Evolutionary conservation across 2,329 filamentous ascomycete species (phyloP).

Genomic region (Seiridium cupressi): DNA sequence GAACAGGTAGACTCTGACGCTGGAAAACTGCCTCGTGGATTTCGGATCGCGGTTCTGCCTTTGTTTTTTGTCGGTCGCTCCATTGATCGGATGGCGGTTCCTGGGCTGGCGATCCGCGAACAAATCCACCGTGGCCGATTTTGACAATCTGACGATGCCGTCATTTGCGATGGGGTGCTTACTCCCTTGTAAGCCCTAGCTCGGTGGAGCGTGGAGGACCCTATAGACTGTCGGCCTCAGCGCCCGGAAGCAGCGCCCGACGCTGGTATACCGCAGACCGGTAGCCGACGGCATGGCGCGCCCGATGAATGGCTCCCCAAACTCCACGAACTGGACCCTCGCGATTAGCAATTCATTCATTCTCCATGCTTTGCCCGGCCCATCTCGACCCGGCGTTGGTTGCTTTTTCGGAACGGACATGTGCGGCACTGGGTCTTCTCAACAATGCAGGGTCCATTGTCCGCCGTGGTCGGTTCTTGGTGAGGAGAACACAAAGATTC

Average conservation of each 20-base stretch:
- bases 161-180: background rate
- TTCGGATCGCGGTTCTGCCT: background rate
- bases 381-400: background rate
- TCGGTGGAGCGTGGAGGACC: no score
- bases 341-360: background rate
- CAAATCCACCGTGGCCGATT: background rate
- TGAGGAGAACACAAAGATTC: background rate
- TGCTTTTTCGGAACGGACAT: background rate
- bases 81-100: background rate
- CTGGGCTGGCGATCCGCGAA: background rate
- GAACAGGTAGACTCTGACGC: background rate
- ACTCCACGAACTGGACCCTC: background rate
- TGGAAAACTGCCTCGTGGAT: background rate
- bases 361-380: background rate
- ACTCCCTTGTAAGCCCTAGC: no score
- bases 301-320: background rate
- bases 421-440: background rate
- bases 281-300: background rate
- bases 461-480: background rate
- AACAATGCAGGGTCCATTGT: background rate
- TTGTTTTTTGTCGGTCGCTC: background rate
- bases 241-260: background rate
- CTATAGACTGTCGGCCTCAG: no score
- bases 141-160: conserved; percentile 1
- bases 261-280: background rate